Evolutionary conservation across 805 yeast species (phyloP).

Genomic region (Metschnikowia drakensbergensis): DNA sequence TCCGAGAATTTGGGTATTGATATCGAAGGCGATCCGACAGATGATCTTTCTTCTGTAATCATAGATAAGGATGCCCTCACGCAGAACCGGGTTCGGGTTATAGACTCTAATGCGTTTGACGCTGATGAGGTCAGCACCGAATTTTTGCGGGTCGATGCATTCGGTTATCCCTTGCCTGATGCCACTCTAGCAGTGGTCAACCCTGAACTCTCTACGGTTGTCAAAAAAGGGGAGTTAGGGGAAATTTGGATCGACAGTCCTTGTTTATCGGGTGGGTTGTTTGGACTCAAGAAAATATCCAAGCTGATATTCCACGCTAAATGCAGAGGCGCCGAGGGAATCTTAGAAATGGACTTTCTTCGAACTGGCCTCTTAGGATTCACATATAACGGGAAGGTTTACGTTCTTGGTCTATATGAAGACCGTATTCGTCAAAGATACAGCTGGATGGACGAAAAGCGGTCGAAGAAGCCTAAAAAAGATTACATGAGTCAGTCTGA

Average conservation of each 20-base stretch:
- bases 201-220: slow-evolving; percentile 79
- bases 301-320: slow-evolving; percentile 76
- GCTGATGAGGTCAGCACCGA: slow-evolving; percentile 40
- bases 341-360: slow-evolving; percentile 70
- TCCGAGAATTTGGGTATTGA: slow-evolving; percentile 56
- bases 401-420: slow-evolving; percentile 84
- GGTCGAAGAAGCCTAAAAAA: slow-evolving; percentile 25
- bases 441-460: slow-evolving; percentile 58
- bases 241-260: slow-evolving; percentile 98
- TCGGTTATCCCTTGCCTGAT: slow-evolving; percentile 93
- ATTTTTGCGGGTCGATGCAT: slow-evolving; percentile 72
- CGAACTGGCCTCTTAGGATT: slow-evolving; percentile 92
- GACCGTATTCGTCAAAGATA: slow-evolving; percentile 81
- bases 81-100: slow-evolving; percentile 65
- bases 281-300: slow-evolving; percentile 65
- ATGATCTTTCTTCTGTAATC: slow-evolving; percentile 55
- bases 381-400: slow-evolving; percentile 79
- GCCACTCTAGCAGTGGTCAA: slow-evolving; percentile 91
- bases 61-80: slow-evolving; percentile 72
- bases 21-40: slow-evolving; percentile 29
- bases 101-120: slow-evolving; percentile 51
- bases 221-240: slow-evolving; percentile 78
- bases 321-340: slow-evolving; percentile 69
- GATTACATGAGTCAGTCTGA: slow-evolving; percentile 36
- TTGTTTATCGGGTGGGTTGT: slow-evolving; percentile 84